Conservation (phyloP, 129 eudicot species). For the Pulicaria dysenterica region DNA sequence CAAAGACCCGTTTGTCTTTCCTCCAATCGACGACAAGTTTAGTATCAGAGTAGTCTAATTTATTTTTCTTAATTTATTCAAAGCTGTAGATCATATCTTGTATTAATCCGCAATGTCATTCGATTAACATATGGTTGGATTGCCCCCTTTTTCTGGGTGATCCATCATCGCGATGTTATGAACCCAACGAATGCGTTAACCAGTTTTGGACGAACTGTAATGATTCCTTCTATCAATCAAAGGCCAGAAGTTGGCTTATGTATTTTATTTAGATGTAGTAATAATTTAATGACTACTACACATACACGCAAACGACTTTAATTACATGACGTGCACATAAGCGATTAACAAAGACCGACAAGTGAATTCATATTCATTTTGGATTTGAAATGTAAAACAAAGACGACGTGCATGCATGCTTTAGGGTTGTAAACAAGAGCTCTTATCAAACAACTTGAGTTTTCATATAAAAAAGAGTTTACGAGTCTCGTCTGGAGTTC, state of each 20-base stretch:
- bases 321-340: no score
- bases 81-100: background rate
- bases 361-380: no score
- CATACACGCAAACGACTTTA: no score
- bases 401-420: no score
- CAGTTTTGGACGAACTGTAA: slow-evolving; percentile 12
- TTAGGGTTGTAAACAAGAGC: no score
- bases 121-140: background rate
- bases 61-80: background rate
- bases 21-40: slow-evolving; percentile 72
- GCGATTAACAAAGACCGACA: no score
- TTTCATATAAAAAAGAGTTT: no score
- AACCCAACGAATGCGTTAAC: slow-evolving; percentile 2
- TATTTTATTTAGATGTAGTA: no score
- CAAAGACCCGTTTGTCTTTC: slow-evolving; percentile 71
- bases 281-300: no score
- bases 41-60: slow-evolving; percentile 36
- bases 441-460: no score
- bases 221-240: background rate
- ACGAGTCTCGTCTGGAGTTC: no score
- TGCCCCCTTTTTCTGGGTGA: background rate
- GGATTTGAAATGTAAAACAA: no score
- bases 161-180: background rate
- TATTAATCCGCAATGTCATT: background rate
- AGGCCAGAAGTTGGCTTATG: slow-evolving; percentile 5